phyloP scores from a whole-genome alignment of 2,329 filamentous ascomycete genomes.

The Leptoxyphium fumago region DNA sequence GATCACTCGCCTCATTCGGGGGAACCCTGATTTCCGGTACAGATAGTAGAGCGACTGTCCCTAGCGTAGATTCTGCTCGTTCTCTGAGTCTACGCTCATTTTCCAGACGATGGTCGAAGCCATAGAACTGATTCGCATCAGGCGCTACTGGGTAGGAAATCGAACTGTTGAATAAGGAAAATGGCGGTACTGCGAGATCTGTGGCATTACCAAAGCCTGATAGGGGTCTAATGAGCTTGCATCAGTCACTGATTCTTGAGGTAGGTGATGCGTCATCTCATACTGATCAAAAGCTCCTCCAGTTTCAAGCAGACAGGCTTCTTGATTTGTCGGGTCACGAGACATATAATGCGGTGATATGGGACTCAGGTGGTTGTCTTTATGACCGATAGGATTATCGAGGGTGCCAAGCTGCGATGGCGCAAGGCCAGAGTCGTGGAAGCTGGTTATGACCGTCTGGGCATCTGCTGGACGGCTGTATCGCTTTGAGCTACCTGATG shows the following conservation, averaged over 20 bases:
- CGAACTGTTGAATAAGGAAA: not conserved
- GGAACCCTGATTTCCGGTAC: not conserved
- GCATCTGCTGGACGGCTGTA: constrained; percentile 8
- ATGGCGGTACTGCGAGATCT: not conserved
- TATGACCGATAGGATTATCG: not conserved
- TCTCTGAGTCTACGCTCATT: too few relatives aligned
- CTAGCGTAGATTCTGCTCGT: too few relatives aligned
- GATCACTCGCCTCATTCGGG: not conserved
- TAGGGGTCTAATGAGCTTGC: not conserved
- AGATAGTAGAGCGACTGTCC: too few relatives aligned
- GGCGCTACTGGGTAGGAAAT: not conserved
- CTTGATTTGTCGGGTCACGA: not conserved
- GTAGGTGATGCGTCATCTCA: constrained; percentile 1
- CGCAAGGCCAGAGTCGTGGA: not conserved
- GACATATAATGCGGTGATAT: not conserved
- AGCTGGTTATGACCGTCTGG: not conserved
- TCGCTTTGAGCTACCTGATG: constrained; percentile 5
- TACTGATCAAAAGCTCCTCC: constrained; percentile 1
- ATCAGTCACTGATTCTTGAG: constrained; percentile 5
- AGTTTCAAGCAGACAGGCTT: not conserved
- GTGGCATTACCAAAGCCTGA: not conserved
- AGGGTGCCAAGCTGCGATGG: not conserved
- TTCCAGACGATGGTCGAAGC: too few relatives aligned
- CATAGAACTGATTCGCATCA: too few relatives aligned
- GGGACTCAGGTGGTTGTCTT: not conserved